Conservation (phyloP, 1,284 basidiomycete genomes). For the Stereum hirsutum region DNA sequence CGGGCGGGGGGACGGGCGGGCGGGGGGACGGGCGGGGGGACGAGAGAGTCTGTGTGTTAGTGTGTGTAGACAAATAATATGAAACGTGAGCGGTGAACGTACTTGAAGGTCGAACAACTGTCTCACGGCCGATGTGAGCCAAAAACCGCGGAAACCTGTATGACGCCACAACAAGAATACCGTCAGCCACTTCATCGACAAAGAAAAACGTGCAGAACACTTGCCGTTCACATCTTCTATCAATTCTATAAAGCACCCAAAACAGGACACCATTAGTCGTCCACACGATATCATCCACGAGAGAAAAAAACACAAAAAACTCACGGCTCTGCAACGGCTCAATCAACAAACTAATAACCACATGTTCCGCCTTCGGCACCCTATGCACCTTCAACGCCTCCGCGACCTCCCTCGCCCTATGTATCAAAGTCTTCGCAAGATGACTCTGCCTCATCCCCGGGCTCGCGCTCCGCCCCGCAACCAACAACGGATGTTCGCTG, state of each 20-base stretch:
- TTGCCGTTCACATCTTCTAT: conserved; percentile 56
- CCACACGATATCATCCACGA: conserved; percentile 1
- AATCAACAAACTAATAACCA: conserved; percentile 67
- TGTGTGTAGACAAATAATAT: neutral
- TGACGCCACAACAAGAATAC: conserved; percentile 1
- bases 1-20: too few relatives aligned
- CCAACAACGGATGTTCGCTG: conserved; percentile 76
- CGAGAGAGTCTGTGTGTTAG: conserved; percentile 3
- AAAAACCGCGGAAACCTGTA: conserved; percentile 72
- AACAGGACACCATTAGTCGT: conserved; percentile 3
- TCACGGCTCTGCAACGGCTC: conserved; percentile 77
- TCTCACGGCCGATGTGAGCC: conserved; percentile 69
- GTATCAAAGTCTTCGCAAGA: conserved; percentile 69
- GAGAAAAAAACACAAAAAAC: conserved; percentile 21
- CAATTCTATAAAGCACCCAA: conserved; percentile 38
- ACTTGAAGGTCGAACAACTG: conserved; percentile 71
- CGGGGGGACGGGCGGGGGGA: conserved; percentile 1
- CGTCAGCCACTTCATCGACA: neutral
- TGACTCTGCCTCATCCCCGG: conserved; percentile 59
- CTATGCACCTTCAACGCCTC: conserved; percentile 82
- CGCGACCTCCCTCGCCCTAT: conserved; percentile 74
- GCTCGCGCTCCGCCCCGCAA: conserved; percentile 67
- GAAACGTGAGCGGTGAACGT: conserved; percentile 11
- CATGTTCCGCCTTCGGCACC: conserved; percentile 71
- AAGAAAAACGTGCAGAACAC: conserved; percentile 4